phyloP scores from a whole-genome alignment of 2,329 filamentous ascomycete species.

The Ophiostoma quercus region DNA sequence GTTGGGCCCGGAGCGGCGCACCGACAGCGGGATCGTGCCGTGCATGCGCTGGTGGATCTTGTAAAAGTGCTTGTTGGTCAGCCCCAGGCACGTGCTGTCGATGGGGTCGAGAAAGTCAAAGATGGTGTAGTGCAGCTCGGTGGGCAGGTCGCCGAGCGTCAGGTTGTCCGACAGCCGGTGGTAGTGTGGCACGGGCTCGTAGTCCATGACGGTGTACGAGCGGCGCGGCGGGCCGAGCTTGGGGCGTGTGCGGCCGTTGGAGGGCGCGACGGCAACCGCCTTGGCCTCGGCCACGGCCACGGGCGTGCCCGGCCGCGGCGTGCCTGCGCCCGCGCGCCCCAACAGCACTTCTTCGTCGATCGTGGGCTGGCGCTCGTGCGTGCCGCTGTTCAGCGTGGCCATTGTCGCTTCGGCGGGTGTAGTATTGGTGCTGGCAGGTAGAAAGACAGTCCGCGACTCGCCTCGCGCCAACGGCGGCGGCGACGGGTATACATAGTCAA shows the following conservation, averaged over 20 bases:
- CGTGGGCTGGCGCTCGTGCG: slow-evolving; percentile 22
- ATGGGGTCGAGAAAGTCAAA: slow-evolving; percentile 61
- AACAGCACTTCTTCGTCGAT: slow-evolving; percentile 22
- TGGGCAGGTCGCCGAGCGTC: slow-evolving; percentile 49
- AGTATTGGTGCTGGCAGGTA: slow-evolving; percentile 9
- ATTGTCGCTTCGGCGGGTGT: background rate
- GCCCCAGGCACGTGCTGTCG: slow-evolving; percentile 57
- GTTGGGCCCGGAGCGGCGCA: slow-evolving; percentile 56
- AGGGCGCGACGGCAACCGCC: background rate
- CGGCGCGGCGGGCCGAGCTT: slow-evolving; percentile 46
- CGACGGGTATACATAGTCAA: slow-evolving; percentile 39
- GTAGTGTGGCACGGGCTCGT: slow-evolving; percentile 49
- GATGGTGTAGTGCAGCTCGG: slow-evolving; percentile 56
- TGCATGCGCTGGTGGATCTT: slow-evolving; percentile 53
- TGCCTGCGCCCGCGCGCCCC: slow-evolving; percentile 1
- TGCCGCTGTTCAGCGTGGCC: background rate
- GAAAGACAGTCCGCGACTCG: slow-evolving; percentile 22
- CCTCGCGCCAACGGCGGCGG: slow-evolving; percentile 25
- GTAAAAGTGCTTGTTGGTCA: slow-evolving; percentile 55
- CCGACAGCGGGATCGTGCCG: slow-evolving; percentile 51
- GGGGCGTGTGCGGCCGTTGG: slow-evolving; percentile 30
- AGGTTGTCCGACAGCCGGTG: slow-evolving; percentile 45
- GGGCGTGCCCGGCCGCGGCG: background rate
- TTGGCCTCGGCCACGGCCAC: background rate
- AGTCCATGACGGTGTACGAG: slow-evolving; percentile 58